A percentile compares a stretch with the other conserved stretches of the same genome.
phyloP scores from a whole-genome alignment of 805 yeast genomes.

The Maudiozyma pseudohumilis region DNA sequence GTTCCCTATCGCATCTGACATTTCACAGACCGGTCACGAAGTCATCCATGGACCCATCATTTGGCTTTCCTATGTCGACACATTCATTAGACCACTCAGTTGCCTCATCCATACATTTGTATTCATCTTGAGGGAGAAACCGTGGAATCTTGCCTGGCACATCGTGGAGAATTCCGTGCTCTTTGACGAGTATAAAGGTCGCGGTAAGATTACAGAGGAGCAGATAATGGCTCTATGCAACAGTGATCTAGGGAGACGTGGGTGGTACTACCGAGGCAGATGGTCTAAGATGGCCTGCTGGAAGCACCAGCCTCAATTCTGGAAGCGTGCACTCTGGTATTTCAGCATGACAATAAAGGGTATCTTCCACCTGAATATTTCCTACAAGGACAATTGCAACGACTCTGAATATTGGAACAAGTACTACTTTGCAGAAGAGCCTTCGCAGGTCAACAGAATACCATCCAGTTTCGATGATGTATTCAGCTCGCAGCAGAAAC shows the following conservation, averaged over 20 bases:
- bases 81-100: conserved; percentile 71
- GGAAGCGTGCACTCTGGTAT: conserved; percentile 22
- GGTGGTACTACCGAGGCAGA: conserved; percentile 28
- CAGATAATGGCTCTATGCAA: conserved; percentile 18
- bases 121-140: conserved; percentile 66
- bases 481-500: background rate
- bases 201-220: conserved; percentile 20
- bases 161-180: conserved; percentile 16
- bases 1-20: conserved; percentile 62
- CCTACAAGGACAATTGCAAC: conserved; percentile 21
- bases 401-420: conserved; percentile 17
- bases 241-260: conserved; percentile 20
- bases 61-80: conserved; percentile 59
- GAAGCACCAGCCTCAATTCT: conserved; percentile 18
- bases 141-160: conserved; percentile 50
- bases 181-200: conserved; percentile 14
- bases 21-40: conserved; percentile 44
- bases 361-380: conserved; percentile 7
- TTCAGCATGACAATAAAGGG: conserved; percentile 15
- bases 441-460: background rate
- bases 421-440: conserved; percentile 9
- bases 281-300: conserved; percentile 20
- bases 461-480: background rate
- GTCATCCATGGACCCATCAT: conserved; percentile 40
- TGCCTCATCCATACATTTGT: conserved; percentile 71